phyloP scores from a whole-genome alignment of 345 rosid genomes.

The Trapa bicornis region DNA sequence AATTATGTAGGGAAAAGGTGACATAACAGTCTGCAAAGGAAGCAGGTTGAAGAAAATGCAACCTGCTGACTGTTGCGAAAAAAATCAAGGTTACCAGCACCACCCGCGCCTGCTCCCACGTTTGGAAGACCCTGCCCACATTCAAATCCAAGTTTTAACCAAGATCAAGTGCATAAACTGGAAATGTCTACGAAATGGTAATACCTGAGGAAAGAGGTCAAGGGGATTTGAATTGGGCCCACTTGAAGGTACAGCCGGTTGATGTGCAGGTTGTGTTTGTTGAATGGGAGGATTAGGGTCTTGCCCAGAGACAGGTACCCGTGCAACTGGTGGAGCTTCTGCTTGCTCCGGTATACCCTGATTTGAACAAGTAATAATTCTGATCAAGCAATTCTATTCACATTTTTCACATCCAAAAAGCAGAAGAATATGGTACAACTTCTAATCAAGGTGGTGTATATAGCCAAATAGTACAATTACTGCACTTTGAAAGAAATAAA shows the following conservation, averaged over 20 bases:
- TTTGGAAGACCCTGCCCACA: constrained; percentile 74
- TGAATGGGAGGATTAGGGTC: constrained; percentile 39
- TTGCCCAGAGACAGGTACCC: constrained; percentile 33
- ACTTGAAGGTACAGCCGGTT: constrained; percentile 33
- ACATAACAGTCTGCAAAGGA: background rate
- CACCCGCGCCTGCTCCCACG: constrained; percentile 57
- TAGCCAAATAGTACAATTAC: background rate
- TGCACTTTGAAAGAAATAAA: background rate
- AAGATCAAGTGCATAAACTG: background rate
- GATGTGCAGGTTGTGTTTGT: constrained; percentile 41
- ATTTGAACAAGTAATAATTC: background rate
- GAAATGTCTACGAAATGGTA: background rate
- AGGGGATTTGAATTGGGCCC: constrained; percentile 90
- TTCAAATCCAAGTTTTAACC: background rate
- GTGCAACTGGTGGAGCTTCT: constrained; percentile 41
- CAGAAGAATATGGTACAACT: background rate
- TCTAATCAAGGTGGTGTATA: background rate
- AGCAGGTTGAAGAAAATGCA: background rate
- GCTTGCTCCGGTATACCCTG: constrained; percentile 81
- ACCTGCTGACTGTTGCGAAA: constrained; percentile 89
- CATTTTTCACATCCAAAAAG: background rate
- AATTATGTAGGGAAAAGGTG: background rate
- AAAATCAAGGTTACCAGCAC: constrained; percentile 73
- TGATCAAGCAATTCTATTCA: background rate
- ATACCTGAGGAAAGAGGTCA: constrained; percentile 90